Evolutionary conservation across 306 rosid genomes (phyloP), one percentile per base, ranked within the genome.

Genomic region (Vigna reflexopilosa): DNA sequence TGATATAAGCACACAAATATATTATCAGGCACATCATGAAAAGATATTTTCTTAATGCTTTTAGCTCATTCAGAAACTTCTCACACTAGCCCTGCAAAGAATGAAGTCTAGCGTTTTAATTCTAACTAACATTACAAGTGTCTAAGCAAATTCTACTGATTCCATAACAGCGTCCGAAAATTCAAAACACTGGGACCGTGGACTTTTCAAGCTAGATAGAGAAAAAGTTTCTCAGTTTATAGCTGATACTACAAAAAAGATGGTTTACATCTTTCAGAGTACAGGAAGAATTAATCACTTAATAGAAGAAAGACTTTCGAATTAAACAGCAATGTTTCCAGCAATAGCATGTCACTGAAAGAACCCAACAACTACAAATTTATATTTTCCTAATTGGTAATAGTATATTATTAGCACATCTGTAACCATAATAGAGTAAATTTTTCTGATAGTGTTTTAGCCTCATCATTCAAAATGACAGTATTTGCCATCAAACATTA

Each of bases 401-500:
- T 49, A 51, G 67, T 73, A 40, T 54, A 63, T 26, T 48, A 48
- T 48, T 34, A 24, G 38, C 6, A 59, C n/a, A 68, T 56, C 62
- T 67, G 56, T 61, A 67, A 76, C 68, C 48, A 62, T 48, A 34
- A 49, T 52, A 65, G 50, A 47, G 40, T 34, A 61, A 14, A 40
- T 54, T 26, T 82, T 14, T 59, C 58, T 48, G 56, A 48, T 49
- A 47, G 66, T 75, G 59, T 11, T 42, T 40, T 50, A 47, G 63
- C 13, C 56, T 11, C 44, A 52, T 59, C 40, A 30, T 30, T 44
- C 51, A 76, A 82, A 66, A 44, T 72, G 72, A 47, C 56, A 48
- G 30, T 73, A 19, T 62, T 54, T 51, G 50, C 48, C 58, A 54
- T 67, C 44, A 55, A 70, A 49, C 73, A 77, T 71, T 51, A 12